Base-by-base conservation (phyloP, 192 early-diverging fungal genomes). In the Umbelopsis sp. region DNA sequence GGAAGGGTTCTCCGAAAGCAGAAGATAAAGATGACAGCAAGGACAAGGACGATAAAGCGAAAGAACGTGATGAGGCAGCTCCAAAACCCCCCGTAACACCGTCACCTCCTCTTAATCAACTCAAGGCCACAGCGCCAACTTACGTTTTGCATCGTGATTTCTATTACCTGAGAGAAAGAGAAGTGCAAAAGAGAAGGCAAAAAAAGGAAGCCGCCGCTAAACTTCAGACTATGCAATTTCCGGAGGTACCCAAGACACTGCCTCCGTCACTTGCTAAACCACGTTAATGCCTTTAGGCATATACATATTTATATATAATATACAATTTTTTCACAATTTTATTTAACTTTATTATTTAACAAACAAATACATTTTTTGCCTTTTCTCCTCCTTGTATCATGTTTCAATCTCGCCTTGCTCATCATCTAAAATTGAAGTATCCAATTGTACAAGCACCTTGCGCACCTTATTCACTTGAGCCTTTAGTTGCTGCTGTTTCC, bases 121-220 rank as follows among this genome's bases (percentile, higher is more conserved):
- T 16, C 49, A 67, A 64, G 61, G 67, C 72, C 16, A 47, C 49
- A 13, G 78, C 81, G 10, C 65, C 72, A 3, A 78, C 78, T 61
- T 86, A 81, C 72, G 72, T 86, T 3, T 46, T 86, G 23, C 80
- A 86, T 47, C 50, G 78, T 21, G 80, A 84, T 46, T 82, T 84
- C 45, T 86, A 82, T 49, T 86, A 79, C 41, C 33, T 86, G 46
- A 72, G 84, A 18, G 78, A 86, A 41, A 67, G 73, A 9, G 82
- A 86, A 71, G 68, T 46, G 13, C 70, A 67, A 44, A 83, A 77
- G 66, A 80, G 76, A 65, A 74, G 47, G 22, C 58, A 73, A 25
- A 80, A 79, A 50, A 80, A 78, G 64, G 52, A 76, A 16, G 75
- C 80, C 1, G 23, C 67, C 35, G 80, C 80, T 27, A 79, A 70